Conservation (phyloP, 2,329 filamentous ascomycete genomes). For the Trichocomaceae sp. region DNA sequence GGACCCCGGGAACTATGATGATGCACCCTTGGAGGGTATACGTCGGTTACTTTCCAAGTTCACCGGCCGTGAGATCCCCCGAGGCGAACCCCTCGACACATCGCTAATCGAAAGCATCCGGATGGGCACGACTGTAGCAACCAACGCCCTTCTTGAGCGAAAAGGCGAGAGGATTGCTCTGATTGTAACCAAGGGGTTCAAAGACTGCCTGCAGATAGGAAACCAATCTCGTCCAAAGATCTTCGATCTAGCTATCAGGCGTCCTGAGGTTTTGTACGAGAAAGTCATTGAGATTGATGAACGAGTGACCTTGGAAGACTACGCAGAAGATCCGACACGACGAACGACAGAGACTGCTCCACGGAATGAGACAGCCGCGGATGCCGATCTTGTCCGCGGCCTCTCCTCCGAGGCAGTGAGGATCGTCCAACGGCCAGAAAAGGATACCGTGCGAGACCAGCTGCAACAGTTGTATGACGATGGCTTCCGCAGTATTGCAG, state of each 20-base stretch:
- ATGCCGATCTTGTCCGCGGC: slow-evolving; percentile 59
- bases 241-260: slow-evolving; percentile 80
- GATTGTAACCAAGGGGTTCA: slow-evolving; percentile 81
- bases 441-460: slow-evolving; percentile 50
- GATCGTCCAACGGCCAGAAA: slow-evolving; percentile 55
- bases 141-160: slow-evolving; percentile 81
- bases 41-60: slow-evolving; percentile 77
- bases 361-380: slow-evolving; percentile 33
- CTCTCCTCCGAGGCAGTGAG: slow-evolving; percentile 69
- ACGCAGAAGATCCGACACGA: slow-evolving; percentile 75
- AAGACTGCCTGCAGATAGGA: slow-evolving; percentile 79
- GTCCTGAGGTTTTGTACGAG: slow-evolving; percentile 81
- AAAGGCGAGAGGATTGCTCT: slow-evolving; percentile 86
- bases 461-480: slow-evolving; percentile 61
- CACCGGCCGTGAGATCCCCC: slow-evolving; percentile 65
- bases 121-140: slow-evolving; percentile 94
- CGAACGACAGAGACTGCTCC: slow-evolving; percentile 44
- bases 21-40: slow-evolving; percentile 87
- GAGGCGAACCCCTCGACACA: slow-evolving; percentile 74
- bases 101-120: slow-evolving; percentile 80
- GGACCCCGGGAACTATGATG: slow-evolving; percentile 82
- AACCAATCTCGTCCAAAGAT: slow-evolving; percentile 87
- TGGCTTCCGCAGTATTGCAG: slow-evolving; percentile 74
- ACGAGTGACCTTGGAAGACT: slow-evolving; percentile 84
- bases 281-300: slow-evolving; percentile 84